Conservation (phyloP, 1,284 basidiomycete species). For the Microbotryum violaceum region DNA sequence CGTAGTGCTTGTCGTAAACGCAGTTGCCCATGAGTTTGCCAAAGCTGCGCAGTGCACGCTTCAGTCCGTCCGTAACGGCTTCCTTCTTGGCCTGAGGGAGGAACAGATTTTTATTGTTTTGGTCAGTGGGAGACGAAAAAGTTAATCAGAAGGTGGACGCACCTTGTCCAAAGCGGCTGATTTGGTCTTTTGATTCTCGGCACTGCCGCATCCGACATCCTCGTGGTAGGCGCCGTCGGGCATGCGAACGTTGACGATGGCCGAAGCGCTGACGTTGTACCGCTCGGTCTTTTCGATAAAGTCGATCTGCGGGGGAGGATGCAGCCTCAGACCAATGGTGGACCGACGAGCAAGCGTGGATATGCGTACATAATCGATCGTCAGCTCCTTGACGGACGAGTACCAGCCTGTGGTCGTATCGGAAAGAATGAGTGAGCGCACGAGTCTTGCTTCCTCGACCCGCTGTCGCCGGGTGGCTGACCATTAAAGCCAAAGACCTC, state of each 20-base stretch:
- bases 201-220: constrained; percentile 80
- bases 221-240: constrained; percentile 86
- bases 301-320: constrained; percentile 47
- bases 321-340: no score
- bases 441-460: no score
- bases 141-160: constrained; percentile 24
- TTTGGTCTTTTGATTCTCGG: constrained; percentile 79
- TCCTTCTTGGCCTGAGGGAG: constrained; percentile 82
- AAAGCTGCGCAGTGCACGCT: constrained; percentile 82
- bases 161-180: constrained; percentile 88
- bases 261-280: constrained; percentile 71
- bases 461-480: neutral
- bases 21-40: constrained; percentile 94
- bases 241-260: constrained; percentile 77
- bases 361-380: constrained; percentile 54
- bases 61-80: constrained; percentile 88
- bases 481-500: constrained; percentile 96
- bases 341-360: neutral
- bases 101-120: neutral
- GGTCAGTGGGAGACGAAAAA: neutral
- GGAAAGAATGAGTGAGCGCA: neutral
- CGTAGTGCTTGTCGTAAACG: constrained; percentile 84
- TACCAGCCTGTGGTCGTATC: constrained; percentile 58
- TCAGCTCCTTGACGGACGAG: constrained; percentile 68
- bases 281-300: constrained; percentile 56